Evolutionary conservation across 2,329 filamentous ascomycete species (phyloP).

Genomic region (Thermomyces lanuginosus): DNA sequence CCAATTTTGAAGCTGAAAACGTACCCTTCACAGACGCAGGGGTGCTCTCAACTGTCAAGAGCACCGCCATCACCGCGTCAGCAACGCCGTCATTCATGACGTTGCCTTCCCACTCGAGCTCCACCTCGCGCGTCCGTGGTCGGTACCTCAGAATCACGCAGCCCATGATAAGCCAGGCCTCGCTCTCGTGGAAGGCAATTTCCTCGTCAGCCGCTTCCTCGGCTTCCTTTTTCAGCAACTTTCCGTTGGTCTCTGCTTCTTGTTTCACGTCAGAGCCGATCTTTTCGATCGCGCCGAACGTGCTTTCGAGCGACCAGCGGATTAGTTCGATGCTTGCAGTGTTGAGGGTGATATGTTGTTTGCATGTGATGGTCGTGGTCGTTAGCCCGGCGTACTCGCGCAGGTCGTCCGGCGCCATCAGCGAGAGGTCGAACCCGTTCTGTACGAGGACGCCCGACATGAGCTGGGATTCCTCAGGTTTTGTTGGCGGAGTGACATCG

Average conservation of each 20-base stretch:
- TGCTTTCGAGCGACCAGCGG: slow-evolving; percentile 83
- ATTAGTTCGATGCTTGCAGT: slow-evolving; percentile 84
- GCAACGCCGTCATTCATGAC: slow-evolving; percentile 95
- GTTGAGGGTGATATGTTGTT: slow-evolving; percentile 72
- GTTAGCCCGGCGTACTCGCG: slow-evolving; percentile 94
- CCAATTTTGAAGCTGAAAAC: slow-evolving; percentile 10
- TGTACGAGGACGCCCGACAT: slow-evolving; percentile 87
- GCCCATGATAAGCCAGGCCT: slow-evolving; percentile 62
- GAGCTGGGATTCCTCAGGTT: slow-evolving; percentile 38
- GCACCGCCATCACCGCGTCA: slow-evolving; percentile 87
- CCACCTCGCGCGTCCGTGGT: slow-evolving; percentile 56
- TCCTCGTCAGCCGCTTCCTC: slow-evolving; percentile 32
- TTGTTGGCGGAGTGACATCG: slow-evolving; percentile 52
- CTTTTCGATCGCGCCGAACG: slow-evolving; percentile 69
- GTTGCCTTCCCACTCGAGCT: slow-evolving; percentile 95
- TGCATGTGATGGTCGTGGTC: slow-evolving; percentile 85
- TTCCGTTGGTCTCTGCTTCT: slow-evolving; percentile 12
- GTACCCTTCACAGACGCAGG: slow-evolving; percentile 85
- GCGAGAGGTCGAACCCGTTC: slow-evolving; percentile 90
- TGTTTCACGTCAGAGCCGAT: slow-evolving; percentile 16
- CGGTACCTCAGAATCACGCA: slow-evolving; percentile 69
- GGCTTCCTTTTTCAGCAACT: too few species aligned
- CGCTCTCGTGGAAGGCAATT: slow-evolving; percentile 19
- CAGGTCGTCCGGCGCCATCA: slow-evolving; percentile 93
- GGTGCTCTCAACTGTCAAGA: slow-evolving; percentile 82